Percentiles rank a stretch among this genome's conserved stretches.
Evolutionary conservation across 805 yeast species (phyloP).

Genomic region (Candida silvicultrix): DNA sequence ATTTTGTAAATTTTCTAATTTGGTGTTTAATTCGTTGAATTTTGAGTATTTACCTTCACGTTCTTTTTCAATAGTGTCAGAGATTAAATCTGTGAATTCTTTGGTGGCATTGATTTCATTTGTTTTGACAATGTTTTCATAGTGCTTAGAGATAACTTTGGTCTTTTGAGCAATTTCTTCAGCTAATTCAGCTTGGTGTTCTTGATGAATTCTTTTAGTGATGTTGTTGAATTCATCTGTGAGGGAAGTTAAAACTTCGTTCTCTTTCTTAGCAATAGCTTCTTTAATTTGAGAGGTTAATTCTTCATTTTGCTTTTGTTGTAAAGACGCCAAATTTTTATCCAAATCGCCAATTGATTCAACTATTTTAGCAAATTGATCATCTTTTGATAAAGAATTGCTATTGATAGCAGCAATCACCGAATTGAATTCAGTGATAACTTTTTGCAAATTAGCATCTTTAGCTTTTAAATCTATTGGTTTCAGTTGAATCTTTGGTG

Average conservation of each 20-base stretch:
- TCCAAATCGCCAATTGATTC: conserved; percentile 15
- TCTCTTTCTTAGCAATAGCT: conserved; percentile 33
- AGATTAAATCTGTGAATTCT: conserved; percentile 53
- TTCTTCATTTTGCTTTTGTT: conserved; percentile 6
- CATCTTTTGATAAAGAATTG: conserved; percentile 12
- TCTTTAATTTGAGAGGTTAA: conserved; percentile 15
- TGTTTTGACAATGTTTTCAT: conserved; percentile 64
- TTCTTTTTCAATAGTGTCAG: conserved; percentile 58
- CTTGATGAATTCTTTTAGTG: conserved; percentile 51
- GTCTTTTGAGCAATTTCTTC: conserved; percentile 60
- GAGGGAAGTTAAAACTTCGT: conserved; percentile 52
- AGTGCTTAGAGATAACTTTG: conserved; percentile 59
- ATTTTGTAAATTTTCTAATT: conserved; percentile 50
- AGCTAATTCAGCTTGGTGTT: conserved; percentile 49
- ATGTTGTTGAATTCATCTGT: conserved; percentile 56
- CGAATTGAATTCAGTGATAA: conserved; percentile 19
- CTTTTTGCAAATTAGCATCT: conserved; percentile 21
- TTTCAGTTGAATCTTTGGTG: conserved; percentile 21
- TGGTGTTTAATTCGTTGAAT: conserved; percentile 50
- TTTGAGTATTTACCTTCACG: conserved; percentile 74
- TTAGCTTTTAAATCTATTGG: conserved; percentile 23
- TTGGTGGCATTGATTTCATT: conserved; percentile 64
- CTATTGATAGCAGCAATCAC: conserved; percentile 18
- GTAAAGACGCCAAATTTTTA: conserved; percentile 12
- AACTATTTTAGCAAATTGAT: conserved; percentile 9